Evolutionary conservation across 257 asterid species (phyloP).

Genomic region (Prunella vulgaris): DNA sequence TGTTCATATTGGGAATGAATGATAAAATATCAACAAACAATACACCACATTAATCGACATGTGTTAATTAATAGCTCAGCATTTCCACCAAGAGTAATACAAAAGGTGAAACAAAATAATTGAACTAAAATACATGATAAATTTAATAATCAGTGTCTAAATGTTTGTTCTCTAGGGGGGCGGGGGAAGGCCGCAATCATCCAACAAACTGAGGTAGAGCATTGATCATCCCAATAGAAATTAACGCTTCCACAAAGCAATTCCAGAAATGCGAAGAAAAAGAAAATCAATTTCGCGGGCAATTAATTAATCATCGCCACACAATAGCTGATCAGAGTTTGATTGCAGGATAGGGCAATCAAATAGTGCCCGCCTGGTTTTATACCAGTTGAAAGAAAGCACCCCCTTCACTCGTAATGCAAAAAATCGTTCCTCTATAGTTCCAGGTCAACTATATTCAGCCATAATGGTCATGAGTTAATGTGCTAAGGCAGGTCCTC

Average conservation of each 20-base stretch:
- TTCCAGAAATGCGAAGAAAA: background rate
- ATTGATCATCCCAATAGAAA: background rate
- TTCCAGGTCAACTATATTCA: constrained; percentile 15
- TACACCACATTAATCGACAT: no score
- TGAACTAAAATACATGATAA: background rate
- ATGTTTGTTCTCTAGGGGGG: background rate
- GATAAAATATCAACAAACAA: no score
- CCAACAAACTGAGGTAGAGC: background rate
- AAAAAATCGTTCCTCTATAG: constrained; percentile 9
- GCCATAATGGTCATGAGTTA: constrained; percentile 17
- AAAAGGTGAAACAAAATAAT: no score
- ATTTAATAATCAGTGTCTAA: background rate
- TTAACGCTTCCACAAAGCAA: background rate
- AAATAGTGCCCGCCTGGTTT: background rate
- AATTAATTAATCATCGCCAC: background rate
- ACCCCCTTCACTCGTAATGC: background rate
- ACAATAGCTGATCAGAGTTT: constrained; percentile 14
- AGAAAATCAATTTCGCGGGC: constrained; percentile 5
- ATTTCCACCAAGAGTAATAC: no score
- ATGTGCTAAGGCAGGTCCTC: constrained; percentile 40
- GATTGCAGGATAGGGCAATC: background rate
- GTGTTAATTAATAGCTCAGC: no score
- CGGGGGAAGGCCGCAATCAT: background rate
- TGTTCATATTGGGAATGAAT: no score
- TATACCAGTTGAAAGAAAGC: background rate